These are phyloP conservation scores for Rhamnella rubrinervis DNA, from an alignment of 331 rosid genomes.

Conservation along the genomic window DNA sequence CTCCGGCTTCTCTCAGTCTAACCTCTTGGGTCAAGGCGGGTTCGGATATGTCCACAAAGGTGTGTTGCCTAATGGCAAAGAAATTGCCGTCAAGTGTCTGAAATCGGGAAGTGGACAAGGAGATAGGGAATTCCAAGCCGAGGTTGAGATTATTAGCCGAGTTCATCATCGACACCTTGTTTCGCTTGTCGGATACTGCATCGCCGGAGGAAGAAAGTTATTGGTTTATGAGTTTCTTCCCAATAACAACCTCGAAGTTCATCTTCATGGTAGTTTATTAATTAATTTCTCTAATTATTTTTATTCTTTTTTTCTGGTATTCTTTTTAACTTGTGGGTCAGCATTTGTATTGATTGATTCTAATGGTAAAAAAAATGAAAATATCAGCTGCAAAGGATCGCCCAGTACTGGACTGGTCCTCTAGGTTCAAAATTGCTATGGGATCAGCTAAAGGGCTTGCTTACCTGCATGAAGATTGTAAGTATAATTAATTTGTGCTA, in stretches of 20 bases:
- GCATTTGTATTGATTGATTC: background rate
- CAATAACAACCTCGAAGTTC: constrained; percentile 60
- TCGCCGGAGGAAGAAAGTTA: constrained; percentile 34
- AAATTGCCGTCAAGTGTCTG: constrained; percentile 68
- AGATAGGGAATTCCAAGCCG: constrained; percentile 60
- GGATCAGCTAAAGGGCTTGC: constrained; percentile 89
- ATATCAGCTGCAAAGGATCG: constrained; percentile 36
- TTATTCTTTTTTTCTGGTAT: background rate
- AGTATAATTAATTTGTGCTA: constrained; percentile 7
- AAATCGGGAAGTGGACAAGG: constrained; percentile 58
- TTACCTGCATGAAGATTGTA: constrained; percentile 82
- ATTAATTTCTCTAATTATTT: background rate
- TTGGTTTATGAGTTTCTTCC: constrained; percentile 71
- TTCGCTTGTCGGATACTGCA: constrained; percentile 69
- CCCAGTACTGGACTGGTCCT: constrained; percentile 54
- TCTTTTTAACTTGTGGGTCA: background rate
- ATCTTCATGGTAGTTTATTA: constrained; percentile 52
- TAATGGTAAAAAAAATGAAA: too few species aligned
- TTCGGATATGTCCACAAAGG: constrained; percentile 74
- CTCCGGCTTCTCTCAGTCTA: constrained; percentile 37
- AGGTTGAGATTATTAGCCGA: constrained; percentile 71
- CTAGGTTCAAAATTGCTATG: constrained; percentile 59
- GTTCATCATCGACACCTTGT: constrained; percentile 86
- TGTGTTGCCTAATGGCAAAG: constrained; percentile 71
- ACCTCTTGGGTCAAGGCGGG: constrained; percentile 68